These are phyloP conservation scores for Nyssa sinensis DNA, from an alignment of 148 eudicot species.

Conservation along the genomic window DNA sequence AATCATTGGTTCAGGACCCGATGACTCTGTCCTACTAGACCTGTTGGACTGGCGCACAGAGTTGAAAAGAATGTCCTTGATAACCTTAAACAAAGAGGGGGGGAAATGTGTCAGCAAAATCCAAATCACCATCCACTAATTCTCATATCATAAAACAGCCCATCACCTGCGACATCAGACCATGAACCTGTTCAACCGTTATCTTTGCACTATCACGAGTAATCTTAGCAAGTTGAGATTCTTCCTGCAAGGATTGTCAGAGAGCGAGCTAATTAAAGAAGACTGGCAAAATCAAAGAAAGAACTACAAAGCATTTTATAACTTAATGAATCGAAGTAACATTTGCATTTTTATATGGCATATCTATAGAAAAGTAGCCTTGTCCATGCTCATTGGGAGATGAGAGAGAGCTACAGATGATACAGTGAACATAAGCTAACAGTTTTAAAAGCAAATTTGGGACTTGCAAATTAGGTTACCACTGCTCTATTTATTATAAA, in stretches of 20 bases:
- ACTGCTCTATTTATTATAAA: too few relatives aligned
- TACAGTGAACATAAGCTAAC: not conserved
- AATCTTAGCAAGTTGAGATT: constrained; percentile 88
- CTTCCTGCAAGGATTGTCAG: constrained; percentile 68
- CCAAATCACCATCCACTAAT: not conserved
- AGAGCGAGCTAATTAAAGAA: not conserved
- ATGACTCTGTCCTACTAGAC: constrained; percentile 52
- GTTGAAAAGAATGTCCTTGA: constrained; percentile 91
- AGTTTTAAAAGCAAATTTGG: not conserved
- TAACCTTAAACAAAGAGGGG: constrained; percentile 46
- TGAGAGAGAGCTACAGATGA: too few relatives aligned
- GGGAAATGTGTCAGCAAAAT: not conserved
- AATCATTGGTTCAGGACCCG: constrained; percentile 94
- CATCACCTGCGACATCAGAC: constrained; percentile 91
- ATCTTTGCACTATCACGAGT: constrained; percentile 99
- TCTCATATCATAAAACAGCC: constrained; percentile 1
- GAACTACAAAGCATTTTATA: too few relatives aligned
- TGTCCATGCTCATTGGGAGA: not conserved
- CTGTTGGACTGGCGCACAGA: constrained; percentile 57
- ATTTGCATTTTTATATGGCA: not conserved
- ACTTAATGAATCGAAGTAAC: not conserved
- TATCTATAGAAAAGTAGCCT: not conserved
- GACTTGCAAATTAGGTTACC: not conserved
- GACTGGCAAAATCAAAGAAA: not conserved
- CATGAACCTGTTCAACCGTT: constrained; percentile 98